Evolutionary conservation across 495 filamentous ascomycete species (phyloP).

Genomic region (Trypethelium eluteriae): DNA sequence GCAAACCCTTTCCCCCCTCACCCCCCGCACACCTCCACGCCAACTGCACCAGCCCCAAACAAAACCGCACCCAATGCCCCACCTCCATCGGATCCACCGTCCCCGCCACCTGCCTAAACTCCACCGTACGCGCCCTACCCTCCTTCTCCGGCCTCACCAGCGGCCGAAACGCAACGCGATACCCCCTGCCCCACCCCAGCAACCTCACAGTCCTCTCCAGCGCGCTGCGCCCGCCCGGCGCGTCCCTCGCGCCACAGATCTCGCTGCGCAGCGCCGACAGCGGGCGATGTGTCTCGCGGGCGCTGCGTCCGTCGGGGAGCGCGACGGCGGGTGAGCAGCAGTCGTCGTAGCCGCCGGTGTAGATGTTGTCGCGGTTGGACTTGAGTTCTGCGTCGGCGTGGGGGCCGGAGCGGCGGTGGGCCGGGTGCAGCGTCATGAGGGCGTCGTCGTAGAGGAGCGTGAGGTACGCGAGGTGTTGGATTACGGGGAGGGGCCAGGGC

Average conservation of each 20-base stretch:
- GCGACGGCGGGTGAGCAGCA: background rate
- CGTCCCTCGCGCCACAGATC: background rate
- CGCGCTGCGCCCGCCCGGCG: background rate
- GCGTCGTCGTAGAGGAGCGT: conserved; percentile 22
- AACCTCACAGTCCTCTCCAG: background rate
- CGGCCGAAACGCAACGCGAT: background rate
- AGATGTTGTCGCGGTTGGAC: conserved; percentile 15
- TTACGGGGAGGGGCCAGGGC: conserved; percentile 18
- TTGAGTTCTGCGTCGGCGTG: conserved; percentile 5
- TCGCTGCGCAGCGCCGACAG: background rate
- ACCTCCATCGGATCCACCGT: conserved; percentile 7
- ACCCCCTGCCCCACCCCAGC: background rate
- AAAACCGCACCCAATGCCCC: conserved; percentile 9
- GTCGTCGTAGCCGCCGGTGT: conserved; percentile 7
- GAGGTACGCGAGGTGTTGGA: conserved; percentile 28
- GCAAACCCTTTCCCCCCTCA: background rate
- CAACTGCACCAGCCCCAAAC: conserved; percentile 9
- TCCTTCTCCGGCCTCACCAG: background rate
- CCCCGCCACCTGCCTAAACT: conserved; percentile 7
- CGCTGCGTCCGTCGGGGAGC: background rate
- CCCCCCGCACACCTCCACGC: conserved; percentile 12
- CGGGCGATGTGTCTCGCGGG: background rate
- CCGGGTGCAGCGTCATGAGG: conserved; percentile 17
- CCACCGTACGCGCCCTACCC: background rate
- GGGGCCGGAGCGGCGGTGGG: conserved; percentile 12